Base-by-base conservation (phyloP, 257 asterid genomes). In the Solanum ossicruentum region DNA sequence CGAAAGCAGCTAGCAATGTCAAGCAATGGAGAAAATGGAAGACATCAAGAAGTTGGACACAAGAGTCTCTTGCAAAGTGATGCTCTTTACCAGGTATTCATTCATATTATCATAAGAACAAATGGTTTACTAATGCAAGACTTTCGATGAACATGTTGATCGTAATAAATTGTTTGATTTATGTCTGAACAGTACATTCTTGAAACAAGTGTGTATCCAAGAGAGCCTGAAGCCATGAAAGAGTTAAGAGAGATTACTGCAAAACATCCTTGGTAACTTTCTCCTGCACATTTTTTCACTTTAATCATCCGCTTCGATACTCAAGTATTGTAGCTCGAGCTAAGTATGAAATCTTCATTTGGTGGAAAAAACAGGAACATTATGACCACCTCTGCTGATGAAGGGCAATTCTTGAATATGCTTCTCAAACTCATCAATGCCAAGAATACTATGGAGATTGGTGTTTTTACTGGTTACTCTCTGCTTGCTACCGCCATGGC, bases 381-480 rank as follows among this genome's bases (percentile, higher is more conserved):
- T 61, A 92, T 92, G 95, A 91, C 91, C 80, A 91, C 92, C 81
- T 88, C 94, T 5, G 94, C 91, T 0, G 95, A 92, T 55, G 95
- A 92, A 73, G 95, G 94, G 6, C 91, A 83, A 23, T 90, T 92
- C 23, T 70, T 92, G 9, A 85, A 89, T 7, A 90, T 92, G 94
- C 90, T 92, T 0, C 67, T 92, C 87, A 92, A 92, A 75, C 75
- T 90, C 23, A 92, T 92, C 89, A 90, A 91, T 57, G 94, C 94
- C 0, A 92, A 92, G 72, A 92, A 92, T 82, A 89, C 94, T 0
- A 86, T 90, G 7, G 93, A 92, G 80, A 84, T 92, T 61, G 95
- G 95, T 51, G 94, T 92, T 18, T 92, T 89, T n/a, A 92, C 95
- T 16, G 94, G 95, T 18, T 92, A 91, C 77, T 92, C 95, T 10